Evolutionary conservation across 306 rosid species (phyloP).

Genomic region (Acacia confusa): DNA sequence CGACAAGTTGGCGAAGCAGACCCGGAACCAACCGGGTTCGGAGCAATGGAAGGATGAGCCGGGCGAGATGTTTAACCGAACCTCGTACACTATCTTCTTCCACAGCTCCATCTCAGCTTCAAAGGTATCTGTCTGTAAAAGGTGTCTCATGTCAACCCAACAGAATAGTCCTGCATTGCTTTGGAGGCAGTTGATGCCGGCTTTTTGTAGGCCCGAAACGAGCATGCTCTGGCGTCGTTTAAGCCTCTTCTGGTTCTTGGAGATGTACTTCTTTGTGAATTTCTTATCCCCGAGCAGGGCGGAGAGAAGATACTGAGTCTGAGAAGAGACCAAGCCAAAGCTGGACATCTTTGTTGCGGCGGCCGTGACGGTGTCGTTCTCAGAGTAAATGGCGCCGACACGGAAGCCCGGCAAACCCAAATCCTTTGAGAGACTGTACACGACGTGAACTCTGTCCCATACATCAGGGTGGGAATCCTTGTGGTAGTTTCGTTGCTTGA

Average conservation of each 20-base stretch:
- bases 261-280: constrained; percentile 53
- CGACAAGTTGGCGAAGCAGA: constrained; percentile 81
- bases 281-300: constrained; percentile 69
- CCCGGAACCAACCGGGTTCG: constrained; percentile 85
- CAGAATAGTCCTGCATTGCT: constrained; percentile 79
- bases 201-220: constrained; percentile 51
- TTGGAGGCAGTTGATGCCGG: constrained; percentile 57
- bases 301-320: constrained; percentile 74
- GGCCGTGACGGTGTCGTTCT: constrained; percentile 53
- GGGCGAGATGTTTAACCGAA: constrained; percentile 69
- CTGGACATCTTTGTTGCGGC: constrained; percentile 88
- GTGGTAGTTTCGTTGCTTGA: constrained; percentile 41
- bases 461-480: constrained; percentile 21
- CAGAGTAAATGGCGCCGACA: constrained; percentile 73
- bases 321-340: constrained; percentile 78
- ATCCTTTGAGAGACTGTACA: constrained; percentile 84
- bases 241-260: constrained; percentile 62
- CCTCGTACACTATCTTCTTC: constrained; percentile 71
- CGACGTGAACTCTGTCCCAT: constrained; percentile 65
- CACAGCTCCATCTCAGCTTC: constrained; percentile 79
- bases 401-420: constrained; percentile 88
- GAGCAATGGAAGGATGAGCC: constrained; percentile 81
- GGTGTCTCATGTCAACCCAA: constrained; percentile 81
- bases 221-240: constrained; percentile 51
- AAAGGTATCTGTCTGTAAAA: constrained; percentile 56